phyloP scores from a whole-genome alignment of 306 rosid genomes.

The Corylus avellana region DNA sequence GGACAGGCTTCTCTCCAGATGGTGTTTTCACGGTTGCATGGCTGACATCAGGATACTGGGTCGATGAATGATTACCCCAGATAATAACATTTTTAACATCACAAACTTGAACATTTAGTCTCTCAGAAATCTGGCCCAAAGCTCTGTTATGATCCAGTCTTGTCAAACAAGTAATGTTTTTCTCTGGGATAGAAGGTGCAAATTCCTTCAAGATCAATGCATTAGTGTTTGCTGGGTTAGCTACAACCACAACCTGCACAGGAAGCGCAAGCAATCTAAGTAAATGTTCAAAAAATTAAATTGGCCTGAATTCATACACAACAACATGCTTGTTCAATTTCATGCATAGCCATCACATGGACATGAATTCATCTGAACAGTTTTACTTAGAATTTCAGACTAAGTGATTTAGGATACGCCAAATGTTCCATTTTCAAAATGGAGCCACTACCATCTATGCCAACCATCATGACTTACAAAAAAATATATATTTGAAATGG shows the following conservation, averaged over 20 bases:
- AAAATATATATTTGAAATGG: background rate
- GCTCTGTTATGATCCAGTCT: constrained; percentile 98
- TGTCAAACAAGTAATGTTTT: constrained; percentile 81
- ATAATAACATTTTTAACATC: constrained; percentile 89
- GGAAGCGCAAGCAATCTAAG: background rate
- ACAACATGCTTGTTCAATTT: background rate
- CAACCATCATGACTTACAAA: background rate
- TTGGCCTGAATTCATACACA: background rate
- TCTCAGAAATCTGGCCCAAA: constrained; percentile 94
- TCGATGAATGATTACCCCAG: constrained; percentile 98
- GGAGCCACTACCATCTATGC: background rate
- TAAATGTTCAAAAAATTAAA: constrained; percentile 1
- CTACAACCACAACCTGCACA: constrained; percentile 94
- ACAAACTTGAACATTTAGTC: constrained; percentile 76
- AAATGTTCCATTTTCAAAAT: background rate
- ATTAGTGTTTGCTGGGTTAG: constrained; percentile 98
- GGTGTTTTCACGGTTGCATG: constrained; percentile 85
- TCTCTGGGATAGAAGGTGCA: constrained; percentile 95
- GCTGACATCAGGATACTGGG: constrained; percentile 96
- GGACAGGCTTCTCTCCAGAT: constrained; percentile 76
- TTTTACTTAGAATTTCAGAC: background rate
- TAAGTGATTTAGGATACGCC: background rate
- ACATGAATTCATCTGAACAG: background rate
- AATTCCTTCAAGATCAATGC: constrained; percentile 97
- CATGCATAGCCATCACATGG: background rate